These are phyloP conservation scores for Eucalyptus urophylla DNA, from an alignment of 345 rosid genomes.

Conservation along the genomic window DNA sequence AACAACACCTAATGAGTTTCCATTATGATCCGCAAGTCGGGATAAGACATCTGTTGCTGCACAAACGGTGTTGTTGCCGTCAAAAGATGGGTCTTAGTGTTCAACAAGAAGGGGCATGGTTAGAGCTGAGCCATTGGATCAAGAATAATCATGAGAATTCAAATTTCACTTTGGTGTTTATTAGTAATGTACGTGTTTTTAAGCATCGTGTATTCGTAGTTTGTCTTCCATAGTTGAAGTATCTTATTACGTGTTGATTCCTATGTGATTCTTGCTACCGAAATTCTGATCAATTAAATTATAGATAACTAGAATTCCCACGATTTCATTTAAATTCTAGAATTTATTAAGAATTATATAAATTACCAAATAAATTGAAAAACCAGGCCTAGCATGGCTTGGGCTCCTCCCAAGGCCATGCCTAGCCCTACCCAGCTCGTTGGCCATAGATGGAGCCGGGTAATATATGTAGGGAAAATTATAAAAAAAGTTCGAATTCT, in stretches of 20 bases:
- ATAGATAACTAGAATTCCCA: background rate
- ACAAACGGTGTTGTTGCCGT: background rate
- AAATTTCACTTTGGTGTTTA: background rate
- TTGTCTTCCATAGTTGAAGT: background rate
- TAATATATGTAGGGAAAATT: no score
- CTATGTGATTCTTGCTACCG: background rate
- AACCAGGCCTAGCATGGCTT: background rate
- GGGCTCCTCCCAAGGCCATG: background rate
- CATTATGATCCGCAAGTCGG: background rate
- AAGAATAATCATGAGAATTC: background rate
- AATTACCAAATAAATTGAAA: no score
- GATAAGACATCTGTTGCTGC: background rate
- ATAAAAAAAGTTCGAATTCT: fast-evolving
- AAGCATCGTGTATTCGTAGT: background rate
- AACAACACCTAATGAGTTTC: background rate
- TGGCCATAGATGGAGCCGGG: background rate
- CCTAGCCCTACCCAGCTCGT: fast-evolving
- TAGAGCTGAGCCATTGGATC: background rate
- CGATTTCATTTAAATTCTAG: no score
- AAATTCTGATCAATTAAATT: background rate
- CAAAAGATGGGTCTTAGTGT: background rate
- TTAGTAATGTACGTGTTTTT: background rate
- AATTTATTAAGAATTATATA: no score
- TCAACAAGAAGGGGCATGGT: background rate
- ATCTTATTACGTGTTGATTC: background rate